Evolutionary conservation across 1,284 basidiomycete species (phyloP).

Genomic region (Testicularia cyperi): DNA sequence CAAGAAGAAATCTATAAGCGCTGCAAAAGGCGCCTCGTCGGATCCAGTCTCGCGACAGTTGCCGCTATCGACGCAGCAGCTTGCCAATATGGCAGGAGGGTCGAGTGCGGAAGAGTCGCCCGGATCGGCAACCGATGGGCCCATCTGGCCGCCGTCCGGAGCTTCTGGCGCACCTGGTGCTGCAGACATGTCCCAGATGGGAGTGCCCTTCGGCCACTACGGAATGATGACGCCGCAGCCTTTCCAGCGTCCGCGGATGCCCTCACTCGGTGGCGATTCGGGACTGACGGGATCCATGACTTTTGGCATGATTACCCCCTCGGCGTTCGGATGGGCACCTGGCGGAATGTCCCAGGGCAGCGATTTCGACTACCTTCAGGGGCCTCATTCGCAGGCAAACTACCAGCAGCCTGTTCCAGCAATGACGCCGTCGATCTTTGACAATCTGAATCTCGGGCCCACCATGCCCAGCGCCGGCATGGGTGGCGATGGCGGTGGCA

Average conservation of each 20-base stretch:
- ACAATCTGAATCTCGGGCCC: conserved; percentile 14
- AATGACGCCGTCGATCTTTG: conserved; percentile 29
- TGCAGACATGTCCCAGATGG: not conserved
- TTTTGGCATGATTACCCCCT: conserved; percentile 26
- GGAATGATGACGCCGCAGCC: conserved; percentile 19
- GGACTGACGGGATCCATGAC: conserved; percentile 18
- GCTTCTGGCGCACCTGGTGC: not conserved
- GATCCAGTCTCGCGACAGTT: conserved; percentile 8
- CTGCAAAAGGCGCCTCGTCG: not conserved
- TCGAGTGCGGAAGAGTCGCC: conserved; percentile 26
- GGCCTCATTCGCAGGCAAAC: conserved; percentile 15
- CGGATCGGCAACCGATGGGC: conserved; percentile 3
- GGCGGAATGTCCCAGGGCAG: not conserved
- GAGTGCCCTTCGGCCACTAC: conserved; percentile 2
- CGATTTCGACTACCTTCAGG: conserved; percentile 15
- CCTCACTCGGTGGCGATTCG: conserved; percentile 13
- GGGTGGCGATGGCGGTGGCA: too few relatives aligned
- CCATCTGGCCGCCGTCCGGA: not conserved
- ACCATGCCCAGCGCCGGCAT: conserved; percentile 1
- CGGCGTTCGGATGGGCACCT: conserved; percentile 8
- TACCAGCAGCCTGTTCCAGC: conserved; percentile 12
- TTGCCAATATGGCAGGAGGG: conserved; percentile 16
- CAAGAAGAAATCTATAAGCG: not conserved
- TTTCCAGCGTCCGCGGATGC: conserved; percentile 7
- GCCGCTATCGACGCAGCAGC: conserved; percentile 32